Conservation (phyloP, 2,329 filamentous ascomycete genomes). For the Ophiosphaerella korrae region DNA sequence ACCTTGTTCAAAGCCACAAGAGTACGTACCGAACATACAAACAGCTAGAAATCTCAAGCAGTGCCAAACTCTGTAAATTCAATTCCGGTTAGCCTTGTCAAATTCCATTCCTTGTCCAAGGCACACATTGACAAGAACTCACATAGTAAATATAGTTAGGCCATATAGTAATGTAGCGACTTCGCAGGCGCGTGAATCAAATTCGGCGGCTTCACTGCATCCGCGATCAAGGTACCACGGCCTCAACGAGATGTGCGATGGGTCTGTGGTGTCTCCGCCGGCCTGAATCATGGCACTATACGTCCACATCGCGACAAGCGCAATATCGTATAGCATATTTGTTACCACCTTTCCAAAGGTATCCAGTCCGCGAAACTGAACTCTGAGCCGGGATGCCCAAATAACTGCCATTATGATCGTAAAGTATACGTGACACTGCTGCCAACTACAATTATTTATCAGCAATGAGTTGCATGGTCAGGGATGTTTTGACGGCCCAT, state of each 20-base stretch:
- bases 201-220: slow-evolving; percentile 8
- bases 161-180: slow-evolving; percentile 11
- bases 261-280: slow-evolving; percentile 19
- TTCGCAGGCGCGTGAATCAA: slow-evolving; percentile 7
- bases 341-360: slow-evolving; percentile 7
- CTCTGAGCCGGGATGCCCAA: slow-evolving; percentile 16
- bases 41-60: background rate
- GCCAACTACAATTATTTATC: background rate
- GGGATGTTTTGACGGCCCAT: background rate
- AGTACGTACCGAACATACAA: background rate
- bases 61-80: background rate
- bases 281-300: slow-evolving; percentile 15
- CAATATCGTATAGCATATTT: slow-evolving; percentile 22
- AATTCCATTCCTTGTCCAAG: background rate
- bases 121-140: slow-evolving; percentile 1
- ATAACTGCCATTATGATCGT: slow-evolving; percentile 14
- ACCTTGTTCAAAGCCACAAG: background rate
- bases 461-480: background rate
- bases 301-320: slow-evolving; percentile 20
- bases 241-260: slow-evolving; percentile 12
- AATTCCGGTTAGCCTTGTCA: background rate
- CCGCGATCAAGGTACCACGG: slow-evolving; percentile 25
- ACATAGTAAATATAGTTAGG: slow-evolving; percentile 15
- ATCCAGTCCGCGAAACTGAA: slow-evolving; percentile 14
- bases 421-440: slow-evolving; percentile 7